A percentile compares a stretch with the other conserved stretches of the same genome.
Conservation (phyloP, 2,329 filamentous ascomycete species). For the Verticillium klebahnii region DNA sequence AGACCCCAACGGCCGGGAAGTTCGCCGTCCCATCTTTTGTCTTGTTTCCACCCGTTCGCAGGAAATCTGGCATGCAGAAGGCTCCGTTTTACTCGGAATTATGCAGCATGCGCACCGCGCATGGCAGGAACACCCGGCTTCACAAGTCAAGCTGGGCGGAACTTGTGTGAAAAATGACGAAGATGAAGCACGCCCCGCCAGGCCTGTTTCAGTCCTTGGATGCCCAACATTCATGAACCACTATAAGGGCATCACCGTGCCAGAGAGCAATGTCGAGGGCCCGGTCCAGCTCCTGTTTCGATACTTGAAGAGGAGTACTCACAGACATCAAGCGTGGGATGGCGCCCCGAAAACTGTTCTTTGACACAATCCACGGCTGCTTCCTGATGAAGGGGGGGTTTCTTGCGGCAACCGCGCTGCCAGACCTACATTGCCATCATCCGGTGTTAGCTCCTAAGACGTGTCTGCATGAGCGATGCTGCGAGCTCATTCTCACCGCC, state of each 20-base stretch:
- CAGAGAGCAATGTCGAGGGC: not conserved
- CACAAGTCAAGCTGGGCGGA: not conserved
- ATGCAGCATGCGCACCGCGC: not conserved
- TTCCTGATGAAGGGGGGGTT: not conserved
- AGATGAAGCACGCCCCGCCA: not conserved
- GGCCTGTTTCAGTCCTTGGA: not conserved
- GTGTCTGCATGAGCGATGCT: not conserved
- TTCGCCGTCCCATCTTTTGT: not conserved
- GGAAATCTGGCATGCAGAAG: not conserved
- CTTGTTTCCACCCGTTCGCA: not conserved
- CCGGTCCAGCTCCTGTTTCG: not conserved
- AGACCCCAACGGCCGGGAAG: not conserved
- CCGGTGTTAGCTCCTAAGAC: no score
- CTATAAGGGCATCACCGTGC: not conserved
- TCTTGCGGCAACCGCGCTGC: not conserved
- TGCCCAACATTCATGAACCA: not conserved
- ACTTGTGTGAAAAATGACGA: not conserved
- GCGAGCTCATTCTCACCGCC: not conserved
- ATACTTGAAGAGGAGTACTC: not conserved
- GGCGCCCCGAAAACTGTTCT: not conserved
- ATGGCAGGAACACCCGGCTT: not conserved
- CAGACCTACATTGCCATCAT: not conserved
- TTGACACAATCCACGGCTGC: not conserved
- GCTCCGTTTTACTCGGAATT: not conserved
- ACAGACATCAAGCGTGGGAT: not conserved